These are phyloP conservation scores for Plasmodium gonderi DNA, from an alignment of 169 alveolate genomes.

Conservation along the genomic window DNA sequence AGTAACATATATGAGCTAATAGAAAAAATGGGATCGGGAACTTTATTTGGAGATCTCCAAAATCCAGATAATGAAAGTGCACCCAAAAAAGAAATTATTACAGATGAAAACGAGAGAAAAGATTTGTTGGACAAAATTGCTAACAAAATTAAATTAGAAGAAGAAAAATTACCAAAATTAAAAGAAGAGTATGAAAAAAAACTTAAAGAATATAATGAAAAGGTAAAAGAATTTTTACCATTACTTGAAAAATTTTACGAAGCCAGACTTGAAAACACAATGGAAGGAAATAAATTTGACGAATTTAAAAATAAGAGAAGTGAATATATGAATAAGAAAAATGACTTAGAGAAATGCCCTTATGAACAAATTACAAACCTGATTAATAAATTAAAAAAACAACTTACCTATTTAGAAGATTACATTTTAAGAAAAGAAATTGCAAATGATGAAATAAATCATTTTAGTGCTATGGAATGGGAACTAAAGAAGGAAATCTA, in stretches of 20 bases:
- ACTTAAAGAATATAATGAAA: not conserved
- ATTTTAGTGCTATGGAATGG: not conserved
- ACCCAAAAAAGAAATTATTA: not conserved
- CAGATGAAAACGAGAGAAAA: not conserved
- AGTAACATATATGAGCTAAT: not conserved
- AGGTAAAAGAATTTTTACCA: not conserved
- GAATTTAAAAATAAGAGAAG: not conserved
- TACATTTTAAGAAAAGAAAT: constrained; percentile 16
- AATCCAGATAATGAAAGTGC: not conserved
- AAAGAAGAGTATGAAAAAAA: not conserved
- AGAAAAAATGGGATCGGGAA: not conserved
- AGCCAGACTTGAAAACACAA: not conserved
- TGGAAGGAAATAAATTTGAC: not conserved
- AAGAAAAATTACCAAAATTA: not conserved
- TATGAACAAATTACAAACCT: not conserved
- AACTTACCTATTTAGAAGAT: constrained; percentile 22
- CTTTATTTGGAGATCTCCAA: constrained; percentile 20
- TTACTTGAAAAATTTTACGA: not conserved
- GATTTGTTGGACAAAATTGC: not conserved
- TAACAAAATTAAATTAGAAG: not conserved
- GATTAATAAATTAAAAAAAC: constrained; percentile 15
- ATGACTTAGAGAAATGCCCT: not conserved
- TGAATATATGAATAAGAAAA: not conserved
- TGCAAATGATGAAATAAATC: not conserved
- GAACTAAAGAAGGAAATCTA: not conserved